A percentile compares a stretch with the other conserved stretches of the same genome.
Conservation (phyloP, 306 rosid genomes). For the Clitoria ternatea region DNA sequence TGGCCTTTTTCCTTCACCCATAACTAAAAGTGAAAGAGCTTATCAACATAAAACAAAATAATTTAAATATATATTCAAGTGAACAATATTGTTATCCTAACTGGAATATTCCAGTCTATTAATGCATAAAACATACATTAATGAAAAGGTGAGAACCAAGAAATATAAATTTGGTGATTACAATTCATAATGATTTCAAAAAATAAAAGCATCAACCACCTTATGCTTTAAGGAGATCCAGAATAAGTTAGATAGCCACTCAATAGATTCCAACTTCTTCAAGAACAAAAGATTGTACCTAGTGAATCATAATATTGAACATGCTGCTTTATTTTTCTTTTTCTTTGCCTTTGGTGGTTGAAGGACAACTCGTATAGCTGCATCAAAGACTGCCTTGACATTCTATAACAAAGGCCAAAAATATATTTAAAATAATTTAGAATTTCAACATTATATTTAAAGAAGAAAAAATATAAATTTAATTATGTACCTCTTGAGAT, state of each 20-base stretch:
- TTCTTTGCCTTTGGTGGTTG: slow-evolving; percentile 99
- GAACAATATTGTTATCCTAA: slow-evolving; percentile 49
- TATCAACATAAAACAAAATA: slow-evolving; percentile 19
- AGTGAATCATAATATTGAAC: slow-evolving; percentile 90
- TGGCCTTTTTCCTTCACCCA: no score
- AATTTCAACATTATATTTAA: neutral
- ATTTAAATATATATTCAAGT: slow-evolving; percentile 35
- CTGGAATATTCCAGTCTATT: slow-evolving; percentile 52
- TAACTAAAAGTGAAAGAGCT: neutral
- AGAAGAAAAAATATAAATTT: neutral
- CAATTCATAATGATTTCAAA: slow-evolving; percentile 58
- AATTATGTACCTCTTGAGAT: slow-evolving; percentile 67
- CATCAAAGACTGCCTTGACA: slow-evolving; percentile 92
- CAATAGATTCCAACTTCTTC: slow-evolving; percentile 66
- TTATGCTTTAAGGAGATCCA: slow-evolving; percentile 53
- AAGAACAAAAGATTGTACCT: slow-evolving; percentile 40
- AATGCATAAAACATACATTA: slow-evolving; percentile 42
- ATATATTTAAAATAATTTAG: neutral
- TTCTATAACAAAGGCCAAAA: slow-evolving; percentile 49
- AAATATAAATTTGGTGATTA: slow-evolving; percentile 47
- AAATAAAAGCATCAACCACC: slow-evolving; percentile 51
- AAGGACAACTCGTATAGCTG: slow-evolving; percentile 97
- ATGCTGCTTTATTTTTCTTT: slow-evolving; percentile 86
- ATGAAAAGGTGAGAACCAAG: slow-evolving; percentile 45
- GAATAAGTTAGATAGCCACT: slow-evolving; percentile 42